Percentiles rank a stretch among this genome's conserved stretches.
phyloP scores from a whole-genome alignment of 352 stramenopile species.

The Pythium brachiatum region DNA sequence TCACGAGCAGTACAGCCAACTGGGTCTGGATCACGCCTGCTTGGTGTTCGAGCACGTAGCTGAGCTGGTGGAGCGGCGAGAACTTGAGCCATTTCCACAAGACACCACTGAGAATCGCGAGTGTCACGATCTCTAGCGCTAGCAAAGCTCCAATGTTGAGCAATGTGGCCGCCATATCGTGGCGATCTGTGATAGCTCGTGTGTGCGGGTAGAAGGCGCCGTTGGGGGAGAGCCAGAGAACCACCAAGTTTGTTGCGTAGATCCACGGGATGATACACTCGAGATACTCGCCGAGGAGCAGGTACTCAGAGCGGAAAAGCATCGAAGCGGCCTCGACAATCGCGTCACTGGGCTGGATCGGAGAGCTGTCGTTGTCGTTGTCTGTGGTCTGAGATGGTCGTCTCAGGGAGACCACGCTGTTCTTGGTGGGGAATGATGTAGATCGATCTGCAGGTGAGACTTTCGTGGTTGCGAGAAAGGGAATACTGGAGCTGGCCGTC shows the following conservation, averaged over 20 bases:
- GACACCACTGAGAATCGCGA: not conserved
- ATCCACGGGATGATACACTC: conserved; percentile 22
- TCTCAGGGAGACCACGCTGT: too few species aligned
- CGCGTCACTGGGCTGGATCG: not conserved
- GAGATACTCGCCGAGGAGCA: conserved; percentile 27
- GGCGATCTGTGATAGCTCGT: not conserved
- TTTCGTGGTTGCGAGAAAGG: not conserved
- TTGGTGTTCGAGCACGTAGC: conserved; percentile 25
- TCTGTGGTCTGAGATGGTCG: not conserved
- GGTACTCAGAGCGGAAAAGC: conserved; percentile 24
- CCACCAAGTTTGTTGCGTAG: conserved; percentile 20
- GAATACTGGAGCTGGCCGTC: not conserved
- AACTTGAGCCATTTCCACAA: conserved; percentile 11
- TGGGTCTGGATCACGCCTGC: conserved; percentile 16
- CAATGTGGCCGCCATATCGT: not conserved
- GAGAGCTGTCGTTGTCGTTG: not conserved
- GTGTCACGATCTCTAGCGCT: not conserved
- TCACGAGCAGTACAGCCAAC: conserved; percentile 17
- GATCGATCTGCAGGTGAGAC: not conserved
- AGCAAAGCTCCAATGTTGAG: not conserved
- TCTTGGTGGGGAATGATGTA: too few species aligned
- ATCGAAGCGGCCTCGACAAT: conserved; percentile 9
- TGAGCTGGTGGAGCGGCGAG: conserved; percentile 18
- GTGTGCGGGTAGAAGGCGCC: conserved; percentile 24
- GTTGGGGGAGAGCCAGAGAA: conserved; percentile 29